Base-by-base conservation (phyloP, 768 basidiomycete species). In the Pisolithus orientalis region DNA sequence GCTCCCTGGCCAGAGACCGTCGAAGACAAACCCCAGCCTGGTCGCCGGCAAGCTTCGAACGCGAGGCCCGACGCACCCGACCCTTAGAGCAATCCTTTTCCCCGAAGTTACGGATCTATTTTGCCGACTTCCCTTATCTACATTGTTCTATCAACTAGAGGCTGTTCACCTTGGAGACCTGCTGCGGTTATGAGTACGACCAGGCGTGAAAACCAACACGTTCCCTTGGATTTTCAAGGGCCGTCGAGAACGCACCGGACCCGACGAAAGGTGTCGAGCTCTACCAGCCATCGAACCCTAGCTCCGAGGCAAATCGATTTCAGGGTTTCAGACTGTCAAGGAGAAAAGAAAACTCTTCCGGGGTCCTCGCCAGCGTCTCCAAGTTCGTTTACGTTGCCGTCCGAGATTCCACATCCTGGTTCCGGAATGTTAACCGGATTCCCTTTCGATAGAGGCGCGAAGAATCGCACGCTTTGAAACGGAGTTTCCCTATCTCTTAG, bases 321-420 rank as follows among this genome's bases (percentile, higher is more conserved):
- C 83, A 82, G 76, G 80, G 80, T 81, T 71, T 65, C 74, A 81
- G 71, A 75, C 76, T 82, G 83, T 80, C 81, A 82, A 79, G 78
- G 82, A 80, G 83, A 83, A 83, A 82, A 80, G 82, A 70, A 83
- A 83, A 80, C 83, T 81, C 83, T 83, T 80, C 82, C 72, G 82
- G 81, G 80, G 79, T 73, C 80, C 71, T 69, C 31, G 79, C 81
- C 81, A 78, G 73, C 63, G 72, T 76, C 74, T 73, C 74, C 74
- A 76, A 75, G 72, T 75, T 75, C 80, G 81, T 74, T 84, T 80
- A 77, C 78, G 79, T 78, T 21, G 76, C 81, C 80, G 77, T 77
- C 75, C 76, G 75, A 75, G 70, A 77, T 78, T 58, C 79, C 78
- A 79, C 80, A 79, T 82, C 75, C 80, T 79, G 80, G 82, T 82